These are phyloP conservation scores for Melanomma pulvis-pyrius DNA, from an alignment of 495 filamentous ascomycete genomes.

Conservation along the genomic window DNA sequence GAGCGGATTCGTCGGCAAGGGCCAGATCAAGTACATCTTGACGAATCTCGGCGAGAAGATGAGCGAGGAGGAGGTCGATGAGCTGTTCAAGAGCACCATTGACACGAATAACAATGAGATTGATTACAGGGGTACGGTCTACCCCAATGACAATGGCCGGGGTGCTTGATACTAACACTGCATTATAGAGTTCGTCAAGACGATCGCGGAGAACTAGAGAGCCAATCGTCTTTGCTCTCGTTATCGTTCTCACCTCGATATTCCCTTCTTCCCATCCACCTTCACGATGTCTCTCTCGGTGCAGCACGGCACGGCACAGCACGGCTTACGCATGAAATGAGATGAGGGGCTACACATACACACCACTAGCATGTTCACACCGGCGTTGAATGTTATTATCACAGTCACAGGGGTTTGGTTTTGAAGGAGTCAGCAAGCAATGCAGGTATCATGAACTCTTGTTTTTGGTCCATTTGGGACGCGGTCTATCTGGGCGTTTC, in stretches of 20 bases:
- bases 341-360: neutral
- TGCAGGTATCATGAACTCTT: neutral
- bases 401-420: neutral
- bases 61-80: slow-evolving; percentile 97
- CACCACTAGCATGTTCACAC: slow-evolving; percentile 25
- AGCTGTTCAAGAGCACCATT: slow-evolving; percentile 88
- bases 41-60: slow-evolving; percentile 99
- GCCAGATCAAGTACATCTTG: slow-evolving; percentile 92
- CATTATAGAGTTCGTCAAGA: slow-evolving; percentile 33
- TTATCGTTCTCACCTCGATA: too few species aligned
- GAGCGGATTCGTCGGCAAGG: slow-evolving; percentile 96
- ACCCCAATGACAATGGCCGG: neutral
- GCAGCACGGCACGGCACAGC: neutral
- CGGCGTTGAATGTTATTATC: slow-evolving; percentile 11
- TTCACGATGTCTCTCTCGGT: neutral
- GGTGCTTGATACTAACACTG: neutral
- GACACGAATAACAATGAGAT: slow-evolving; percentile 93
- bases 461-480: slow-evolving; percentile 18
- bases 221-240: neutral
- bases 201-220: slow-evolving; percentile 34
- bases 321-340: slow-evolving; percentile 6
- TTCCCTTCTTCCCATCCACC: neutral
- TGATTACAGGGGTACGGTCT: slow-evolving; percentile 86
- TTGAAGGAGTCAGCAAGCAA: slow-evolving; percentile 7
- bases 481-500: slow-evolving; percentile 10